phyloP scores from a whole-genome alignment of 352 stramenopile species.

The Globisporangium camurandrum region DNA sequence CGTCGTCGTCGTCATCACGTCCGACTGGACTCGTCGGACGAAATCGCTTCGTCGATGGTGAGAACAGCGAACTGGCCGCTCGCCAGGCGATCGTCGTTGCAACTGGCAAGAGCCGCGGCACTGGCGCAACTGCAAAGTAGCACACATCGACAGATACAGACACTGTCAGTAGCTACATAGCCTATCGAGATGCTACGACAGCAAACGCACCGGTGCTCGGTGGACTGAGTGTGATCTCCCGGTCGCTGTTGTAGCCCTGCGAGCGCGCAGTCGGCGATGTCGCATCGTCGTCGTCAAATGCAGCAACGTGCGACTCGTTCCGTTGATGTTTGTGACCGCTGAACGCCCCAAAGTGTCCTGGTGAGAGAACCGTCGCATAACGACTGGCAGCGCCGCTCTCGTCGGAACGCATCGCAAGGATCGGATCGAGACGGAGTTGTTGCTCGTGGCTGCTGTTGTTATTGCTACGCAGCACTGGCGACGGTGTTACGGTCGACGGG shows the following conservation, averaged over 20 bases:
- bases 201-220: slow-evolving; percentile 6
- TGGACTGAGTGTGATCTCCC: slow-evolving; percentile 13
- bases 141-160: not conserved
- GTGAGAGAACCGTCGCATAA: not conserved
- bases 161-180: too few relatives aligned
- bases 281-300: slow-evolving; percentile 17
- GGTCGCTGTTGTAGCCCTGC: slow-evolving; percentile 17
- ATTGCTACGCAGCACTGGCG: not conserved
- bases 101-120: slow-evolving; percentile 10
- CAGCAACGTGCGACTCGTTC: slow-evolving; percentile 17
- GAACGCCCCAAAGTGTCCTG: slow-evolving; percentile 16
- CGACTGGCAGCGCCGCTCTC: not conserved
- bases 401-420: too few relatives aligned
- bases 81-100: slow-evolving; percentile 16
- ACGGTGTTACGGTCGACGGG: not conserved
- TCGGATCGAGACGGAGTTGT: not conserved
- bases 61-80: slow-evolving; percentile 11
- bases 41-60: slow-evolving; percentile 9
- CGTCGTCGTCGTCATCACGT: not conserved
- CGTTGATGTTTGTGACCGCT: slow-evolving; percentile 25
- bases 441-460: not conserved
- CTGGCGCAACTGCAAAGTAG: slow-evolving; percentile 3
- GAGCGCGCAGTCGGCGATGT: slow-evolving; percentile 34
- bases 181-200: too few relatives aligned
- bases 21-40: slow-evolving; percentile 1